Percentiles rank a stretch among this genome's conserved stretches.
Evolutionary conservation across 352 stramenopile species (phyloP).

Genomic region (Aphanomyces astaci): DNA sequence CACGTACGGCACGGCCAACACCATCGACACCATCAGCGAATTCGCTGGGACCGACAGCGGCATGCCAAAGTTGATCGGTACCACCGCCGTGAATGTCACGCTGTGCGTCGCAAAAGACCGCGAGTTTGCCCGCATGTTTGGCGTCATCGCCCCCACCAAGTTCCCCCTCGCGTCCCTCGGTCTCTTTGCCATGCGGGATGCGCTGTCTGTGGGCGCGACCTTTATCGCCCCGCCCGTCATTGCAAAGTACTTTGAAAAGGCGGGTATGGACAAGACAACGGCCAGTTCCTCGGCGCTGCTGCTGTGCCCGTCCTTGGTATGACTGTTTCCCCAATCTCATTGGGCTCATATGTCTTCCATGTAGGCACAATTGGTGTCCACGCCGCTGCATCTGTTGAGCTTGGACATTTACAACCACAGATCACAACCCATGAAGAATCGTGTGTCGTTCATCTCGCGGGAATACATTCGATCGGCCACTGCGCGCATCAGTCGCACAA

Average conservation of each 20-base stretch:
- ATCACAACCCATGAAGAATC: slow-evolving; percentile 27
- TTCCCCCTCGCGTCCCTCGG: slow-evolving; percentile 73
- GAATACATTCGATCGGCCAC: slow-evolving; percentile 78
- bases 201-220: slow-evolving; percentile 70
- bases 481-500: slow-evolving; percentile 76
- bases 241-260: slow-evolving; percentile 46
- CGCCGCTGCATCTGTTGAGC: slow-evolving; percentile 78
- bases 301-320: slow-evolving; percentile 49
- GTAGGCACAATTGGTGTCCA: slow-evolving; percentile 80
- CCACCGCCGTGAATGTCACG: slow-evolving; percentile 85
- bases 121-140: slow-evolving; percentile 86
- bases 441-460: slow-evolving; percentile 48
- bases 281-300: slow-evolving; percentile 65
- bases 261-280: slow-evolving; percentile 36
- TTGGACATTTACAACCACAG: slow-evolving; percentile 86
- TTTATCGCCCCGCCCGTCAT: slow-evolving; percentile 81
- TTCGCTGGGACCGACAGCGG: slow-evolving; percentile 53
- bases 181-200: slow-evolving; percentile 79
- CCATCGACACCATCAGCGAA: slow-evolving; percentile 79
- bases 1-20: slow-evolving; percentile 83
- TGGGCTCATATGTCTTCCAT: not conserved
- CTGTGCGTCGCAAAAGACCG: slow-evolving; percentile 85
- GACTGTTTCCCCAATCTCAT: not conserved
- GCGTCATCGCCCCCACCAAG: slow-evolving; percentile 52
- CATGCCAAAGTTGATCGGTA: slow-evolving; percentile 82